Conservation (phyloP, 345 rosid genomes). For the Syzygium oleosum region DNA sequence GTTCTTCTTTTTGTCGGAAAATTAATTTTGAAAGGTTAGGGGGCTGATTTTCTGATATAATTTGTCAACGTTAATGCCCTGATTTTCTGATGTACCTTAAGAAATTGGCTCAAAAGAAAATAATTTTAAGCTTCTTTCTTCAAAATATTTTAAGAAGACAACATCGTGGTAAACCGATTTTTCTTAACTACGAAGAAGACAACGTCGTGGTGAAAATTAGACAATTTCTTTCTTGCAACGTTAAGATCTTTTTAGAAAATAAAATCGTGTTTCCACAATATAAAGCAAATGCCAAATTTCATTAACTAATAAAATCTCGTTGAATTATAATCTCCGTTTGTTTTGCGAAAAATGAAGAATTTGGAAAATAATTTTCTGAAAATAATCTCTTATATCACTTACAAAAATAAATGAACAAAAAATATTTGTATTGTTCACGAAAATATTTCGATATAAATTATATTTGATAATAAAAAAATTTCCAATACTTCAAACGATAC, state of each 20-base stretch:
- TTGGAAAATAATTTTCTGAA: no score
- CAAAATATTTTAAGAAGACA: not conserved
- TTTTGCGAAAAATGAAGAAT: no score
- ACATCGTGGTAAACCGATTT: not conserved
- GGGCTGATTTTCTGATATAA: not conserved
- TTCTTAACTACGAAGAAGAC: not conserved
- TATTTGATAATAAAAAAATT: no score
- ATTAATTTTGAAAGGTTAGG: not conserved
- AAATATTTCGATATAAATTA: no score
- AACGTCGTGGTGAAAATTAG: no score
- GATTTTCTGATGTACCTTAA: not conserved
- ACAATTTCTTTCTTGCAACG: not conserved
- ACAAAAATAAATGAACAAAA: no score
- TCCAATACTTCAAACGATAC: no score
- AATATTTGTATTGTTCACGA: no score
- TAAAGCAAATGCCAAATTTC: not conserved
- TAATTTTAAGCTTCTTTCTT: not conserved
- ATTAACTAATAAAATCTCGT: no score
- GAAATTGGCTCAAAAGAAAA: not conserved
- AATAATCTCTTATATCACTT: no score
- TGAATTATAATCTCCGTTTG: no score
- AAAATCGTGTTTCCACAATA: not conserved
- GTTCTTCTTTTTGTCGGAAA: not conserved
- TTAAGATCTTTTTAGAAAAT: not conserved
- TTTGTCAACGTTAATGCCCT: no score